Conservation (phyloP, 495 filamentous ascomycete genomes). For the Monascus purpureus region DNA sequence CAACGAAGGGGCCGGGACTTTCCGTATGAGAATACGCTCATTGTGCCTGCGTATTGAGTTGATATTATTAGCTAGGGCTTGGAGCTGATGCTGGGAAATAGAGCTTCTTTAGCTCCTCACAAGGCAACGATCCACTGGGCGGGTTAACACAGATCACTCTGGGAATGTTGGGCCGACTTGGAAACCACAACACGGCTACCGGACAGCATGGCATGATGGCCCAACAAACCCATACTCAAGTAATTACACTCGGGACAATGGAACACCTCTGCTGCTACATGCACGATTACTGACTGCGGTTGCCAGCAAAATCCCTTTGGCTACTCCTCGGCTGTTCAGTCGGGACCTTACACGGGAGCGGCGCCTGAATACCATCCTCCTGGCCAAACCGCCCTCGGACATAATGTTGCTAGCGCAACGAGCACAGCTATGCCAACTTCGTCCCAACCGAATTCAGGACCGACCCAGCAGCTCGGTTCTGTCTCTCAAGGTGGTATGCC, state of each 20-base stretch:
- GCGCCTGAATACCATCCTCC: constrained; percentile 1
- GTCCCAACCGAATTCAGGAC: background rate
- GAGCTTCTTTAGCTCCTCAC: constrained; percentile 15
- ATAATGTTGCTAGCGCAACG: no score
- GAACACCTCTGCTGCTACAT: no score
- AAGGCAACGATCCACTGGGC: constrained; percentile 7
- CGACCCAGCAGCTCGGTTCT: background rate
- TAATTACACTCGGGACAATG: background rate
- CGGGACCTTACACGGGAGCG: background rate
- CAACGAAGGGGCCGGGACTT: constrained; percentile 9
- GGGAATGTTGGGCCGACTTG: constrained; percentile 8
- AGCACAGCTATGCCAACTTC: no score
- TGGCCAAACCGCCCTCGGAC: background rate
- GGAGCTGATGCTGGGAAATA: constrained; percentile 21
- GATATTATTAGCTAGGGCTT: constrained; percentile 5
- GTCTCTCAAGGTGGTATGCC: background rate
- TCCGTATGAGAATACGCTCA: constrained; percentile 18
- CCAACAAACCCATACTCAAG: background rate
- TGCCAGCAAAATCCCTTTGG: constrained; percentile 1
- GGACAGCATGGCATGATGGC: constrained; percentile 1
- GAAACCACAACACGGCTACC: constrained; percentile 5
- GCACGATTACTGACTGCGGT: no score
- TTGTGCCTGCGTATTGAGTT: constrained; percentile 8
- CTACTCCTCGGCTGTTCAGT: background rate
- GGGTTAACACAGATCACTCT: constrained; percentile 5